Evolutionary conservation across 2,329 filamentous ascomycete genomes (phyloP), one percentile per base, ranked within the genome.

Genomic region (Stemphylium lycopersici): DNA sequence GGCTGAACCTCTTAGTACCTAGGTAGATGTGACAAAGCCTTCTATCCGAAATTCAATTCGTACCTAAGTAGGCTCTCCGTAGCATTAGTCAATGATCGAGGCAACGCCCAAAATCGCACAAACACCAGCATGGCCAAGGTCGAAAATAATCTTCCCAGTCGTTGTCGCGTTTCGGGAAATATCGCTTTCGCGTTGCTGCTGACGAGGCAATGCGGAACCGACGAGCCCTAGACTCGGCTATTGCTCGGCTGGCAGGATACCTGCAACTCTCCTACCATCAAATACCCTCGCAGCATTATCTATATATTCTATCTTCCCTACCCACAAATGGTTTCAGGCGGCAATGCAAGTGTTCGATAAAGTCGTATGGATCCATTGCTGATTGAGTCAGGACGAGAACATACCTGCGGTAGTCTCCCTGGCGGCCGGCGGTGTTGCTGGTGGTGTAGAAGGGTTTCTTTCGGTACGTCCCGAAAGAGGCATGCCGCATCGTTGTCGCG

Each of bases 321-420:
- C 16, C 39, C 36, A 36, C 52, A 62, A 67, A 72, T 72, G 69
- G 68, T 71, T 58, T 70, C 67, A 45, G 68, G 67, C 48, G 60
- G 59, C 52, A 62, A 68, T 67, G 69, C 68, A 57, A 29, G 65
- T 39, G 16, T 7, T 3, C 4, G 20, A 6, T 12, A 6, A 37
- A 37, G 6, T 0, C 18, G 1, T 12, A 26, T 5, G 29, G 22
- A 2, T 3, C 26, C 12, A 15, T 32, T 34, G 11, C 36, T 18
- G 10, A 31, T 15, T 29, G 48, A 65, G 38, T 63, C 44, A 75
- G 69, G 72, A 75, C 65, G 62, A 68, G 37, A 72, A 70, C 33
- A 75, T 70, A 47, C 72, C 74, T 50, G 68, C 72, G 36, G 59
- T 74, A 65, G 73, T 76, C 32, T 75, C 73, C 31, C 61, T 77